Conservation (phyloP, 2,329 filamentous ascomycete species). For the Fusarium duplospermum region DNA sequence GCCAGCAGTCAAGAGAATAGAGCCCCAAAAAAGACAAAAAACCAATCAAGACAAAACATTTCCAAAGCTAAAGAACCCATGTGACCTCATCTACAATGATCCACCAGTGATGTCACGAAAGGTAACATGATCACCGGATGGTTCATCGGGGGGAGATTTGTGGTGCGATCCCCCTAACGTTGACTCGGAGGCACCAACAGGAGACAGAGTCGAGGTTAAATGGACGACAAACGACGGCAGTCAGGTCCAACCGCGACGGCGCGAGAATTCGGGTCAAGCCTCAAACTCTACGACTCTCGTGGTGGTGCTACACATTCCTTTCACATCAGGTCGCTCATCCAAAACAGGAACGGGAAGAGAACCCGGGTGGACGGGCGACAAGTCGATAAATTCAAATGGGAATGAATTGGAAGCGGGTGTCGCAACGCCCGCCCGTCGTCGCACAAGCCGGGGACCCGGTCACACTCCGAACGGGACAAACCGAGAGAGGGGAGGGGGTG, state of each 20-base stretch:
- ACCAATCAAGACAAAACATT: slow-evolving; percentile 5
- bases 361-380: background rate
- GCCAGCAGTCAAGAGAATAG: background rate
- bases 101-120: background rate
- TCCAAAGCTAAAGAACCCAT: background rate
- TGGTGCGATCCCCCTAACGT: background rate
- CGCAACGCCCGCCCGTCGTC: background rate
- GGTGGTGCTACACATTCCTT: slow-evolving; percentile 34
- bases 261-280: slow-evolving; percentile 17
- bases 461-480: slow-evolving; percentile 29
- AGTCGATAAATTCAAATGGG: slow-evolving; percentile 12
- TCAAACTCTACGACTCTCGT: slow-evolving; percentile 3
- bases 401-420: background rate
- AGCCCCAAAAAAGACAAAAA: background rate
- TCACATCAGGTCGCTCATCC: background rate
- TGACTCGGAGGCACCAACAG: background rate
- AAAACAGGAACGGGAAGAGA: slow-evolving; percentile 19
- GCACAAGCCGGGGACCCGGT: slow-evolving; percentile 20
- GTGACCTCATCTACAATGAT: background rate
- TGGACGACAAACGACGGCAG: background rate
- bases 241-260: background rate
- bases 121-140: background rate
- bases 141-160: background rate
- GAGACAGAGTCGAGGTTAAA: background rate
- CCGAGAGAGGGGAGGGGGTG: background rate